Base-by-base conservation (phyloP, 78 protist genomes). In the Chrysochromulina tobinii region DNA sequence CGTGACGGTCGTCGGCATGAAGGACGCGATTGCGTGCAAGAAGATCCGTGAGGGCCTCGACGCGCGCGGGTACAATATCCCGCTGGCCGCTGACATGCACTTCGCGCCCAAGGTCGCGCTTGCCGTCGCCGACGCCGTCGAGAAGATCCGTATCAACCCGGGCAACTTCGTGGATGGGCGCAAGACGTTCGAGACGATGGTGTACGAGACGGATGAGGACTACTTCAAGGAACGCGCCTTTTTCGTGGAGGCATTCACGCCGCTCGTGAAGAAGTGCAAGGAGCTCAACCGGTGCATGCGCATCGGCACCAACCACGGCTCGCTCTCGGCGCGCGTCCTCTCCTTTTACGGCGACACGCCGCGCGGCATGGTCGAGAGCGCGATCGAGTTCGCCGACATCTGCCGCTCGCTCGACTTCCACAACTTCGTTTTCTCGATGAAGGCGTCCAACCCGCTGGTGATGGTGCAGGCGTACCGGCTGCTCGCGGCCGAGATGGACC, bases 191-290 rank as follows among this genome's bases (percentile, higher is more conserved):
- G 75, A 89, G 61, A 88, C 75, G 87, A 89, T 6, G 69, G n/a
- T 3, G 51, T 89, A 89, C 92, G 92, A 89, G 61, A 59, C 81
- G 54, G 69, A 83, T 54, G 87, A 64, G 11, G 81, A 57, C 50
- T 89, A 61, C 87, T 50, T 75, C 57, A 3, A 2, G n/a, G 69
- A 75, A 86, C 87, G 87, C 87, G 61, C 14, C 21, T 54, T 54
- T 64, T 75, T 75, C 83, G 83, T 15, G 0, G 75, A 89, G 89
- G n/a, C 48, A 7, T 92, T 92, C 94, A 92, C 91, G n/a, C 94
- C 94, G 23, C 94, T 92, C 59, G 94, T 92, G 23, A 66, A 68
- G 69, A 92, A 92, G 94, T 92, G 94, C 90, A 92, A 92, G 90
- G 68, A 58, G 84, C 85, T 84, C 17, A 38, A 51, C 38, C 87